Evolutionary conservation across 805 yeast genomes (phyloP).

Genomic region (Kluyveromyces starmeri): DNA sequence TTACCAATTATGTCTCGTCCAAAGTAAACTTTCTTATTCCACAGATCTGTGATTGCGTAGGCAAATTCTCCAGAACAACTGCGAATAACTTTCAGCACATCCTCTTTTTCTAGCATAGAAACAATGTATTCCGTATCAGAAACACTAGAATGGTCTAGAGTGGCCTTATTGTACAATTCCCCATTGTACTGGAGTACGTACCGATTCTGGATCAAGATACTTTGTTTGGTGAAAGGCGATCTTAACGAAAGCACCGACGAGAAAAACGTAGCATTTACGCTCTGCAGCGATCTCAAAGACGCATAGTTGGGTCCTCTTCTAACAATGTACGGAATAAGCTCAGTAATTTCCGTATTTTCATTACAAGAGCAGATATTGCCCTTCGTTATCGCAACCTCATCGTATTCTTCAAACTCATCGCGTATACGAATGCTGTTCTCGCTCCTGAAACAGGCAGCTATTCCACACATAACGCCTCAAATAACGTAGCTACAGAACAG

Average conservation of each 20-base stretch:
- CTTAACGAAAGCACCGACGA: conserved; percentile 78
- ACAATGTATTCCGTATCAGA: conserved; percentile 54
- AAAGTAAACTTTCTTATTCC: conserved; percentile 43
- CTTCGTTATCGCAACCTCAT: conserved; percentile 10
- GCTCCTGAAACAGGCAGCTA: conserved; percentile 32
- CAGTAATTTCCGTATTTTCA: conserved; percentile 21
- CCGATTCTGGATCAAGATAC: conserved; percentile 33
- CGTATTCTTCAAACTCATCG: conserved; percentile 14
- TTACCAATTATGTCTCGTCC: conserved; percentile 82
- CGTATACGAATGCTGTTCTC: not conserved
- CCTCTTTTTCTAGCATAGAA: conserved; percentile 26
- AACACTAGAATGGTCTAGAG: conserved; percentile 34
- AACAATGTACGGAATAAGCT: conserved; percentile 37
- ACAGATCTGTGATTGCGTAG: conserved; percentile 39
- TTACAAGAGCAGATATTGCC: not conserved
- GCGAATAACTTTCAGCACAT: conserved; percentile 34
- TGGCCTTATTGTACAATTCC: conserved; percentile 63
- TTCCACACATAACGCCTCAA: conserved; percentile 45
- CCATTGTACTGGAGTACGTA: conserved; percentile 77
- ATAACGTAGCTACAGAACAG: too few species aligned
- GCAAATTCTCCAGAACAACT: conserved; percentile 79
- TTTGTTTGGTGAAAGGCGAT: conserved; percentile 72
- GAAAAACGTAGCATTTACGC: conserved; percentile 28
- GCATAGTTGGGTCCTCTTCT: conserved; percentile 61
- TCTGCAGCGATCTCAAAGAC: conserved; percentile 16